These are phyloP conservation scores for Trichoderma sp. DNA, from an alignment of 2,329 filamentous ascomycete species.

Conservation along the genomic window DNA sequence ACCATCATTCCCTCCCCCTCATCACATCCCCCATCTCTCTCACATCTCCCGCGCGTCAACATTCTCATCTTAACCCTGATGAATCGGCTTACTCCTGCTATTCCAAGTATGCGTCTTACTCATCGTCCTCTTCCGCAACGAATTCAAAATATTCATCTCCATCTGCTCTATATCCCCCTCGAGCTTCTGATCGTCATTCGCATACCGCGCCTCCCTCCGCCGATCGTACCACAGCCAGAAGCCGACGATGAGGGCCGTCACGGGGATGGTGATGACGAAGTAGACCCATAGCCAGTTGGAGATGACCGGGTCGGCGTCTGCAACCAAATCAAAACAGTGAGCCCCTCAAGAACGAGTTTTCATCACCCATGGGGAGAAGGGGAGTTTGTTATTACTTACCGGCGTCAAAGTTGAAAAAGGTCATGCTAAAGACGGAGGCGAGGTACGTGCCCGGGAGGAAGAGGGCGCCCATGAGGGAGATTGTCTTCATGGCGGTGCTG, in stretches of 20 bases:
- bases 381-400: no score
- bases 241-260: conserved; percentile 58
- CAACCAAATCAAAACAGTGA: no score
- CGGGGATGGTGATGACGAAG: conserved; percentile 61
- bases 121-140: conserved; percentile 59
- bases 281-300: conserved; percentile 63
- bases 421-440: conserved; percentile 66
- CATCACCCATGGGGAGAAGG: no score
- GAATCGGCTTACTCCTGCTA: background rate
- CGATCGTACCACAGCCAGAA: conserved; percentile 59
- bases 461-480: conserved; percentile 64
- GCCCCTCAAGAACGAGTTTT: no score
- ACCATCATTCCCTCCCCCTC: no score
- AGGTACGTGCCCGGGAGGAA: conserved; percentile 66
- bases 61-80: background rate
- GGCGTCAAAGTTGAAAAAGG: conserved; percentile 64
- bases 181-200: conserved; percentile 53
- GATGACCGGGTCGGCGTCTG: conserved; percentile 46
- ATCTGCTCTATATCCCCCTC: conserved; percentile 59
- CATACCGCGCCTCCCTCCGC: conserved; percentile 52
- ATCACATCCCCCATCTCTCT: no score
- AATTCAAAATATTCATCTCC: conserved; percentile 60
- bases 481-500: conserved; percentile 66
- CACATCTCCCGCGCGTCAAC: no score
- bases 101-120: conserved; percentile 59